phyloP scores from a whole-genome alignment of 768 basidiomycete genomes.

The Kwoniella mangroviensis region DNA sequence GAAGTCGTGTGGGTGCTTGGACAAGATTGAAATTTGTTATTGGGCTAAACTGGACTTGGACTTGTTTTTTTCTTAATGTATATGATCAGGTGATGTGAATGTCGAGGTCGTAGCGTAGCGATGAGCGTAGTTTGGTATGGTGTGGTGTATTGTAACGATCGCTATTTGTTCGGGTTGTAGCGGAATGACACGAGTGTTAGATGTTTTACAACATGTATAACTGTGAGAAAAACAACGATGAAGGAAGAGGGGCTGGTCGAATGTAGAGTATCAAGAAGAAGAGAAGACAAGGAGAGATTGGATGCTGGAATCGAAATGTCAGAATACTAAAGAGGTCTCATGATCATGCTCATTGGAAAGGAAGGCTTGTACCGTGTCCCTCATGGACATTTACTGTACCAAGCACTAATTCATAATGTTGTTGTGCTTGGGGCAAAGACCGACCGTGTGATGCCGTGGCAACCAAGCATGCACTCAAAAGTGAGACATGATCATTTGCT shows the following conservation, averaged over 20 bases:
- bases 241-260: neutral
- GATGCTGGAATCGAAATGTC: neutral
- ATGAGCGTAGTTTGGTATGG: no score
- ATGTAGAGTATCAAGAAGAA: neutral
- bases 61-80: neutral
- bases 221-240: neutral
- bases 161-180: neutral
- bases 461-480: neutral
- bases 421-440: neutral
- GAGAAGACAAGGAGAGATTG: neutral
- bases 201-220: no score
- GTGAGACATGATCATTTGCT: neutral
- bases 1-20: neutral
- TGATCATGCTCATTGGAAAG: neutral
- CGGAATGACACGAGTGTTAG: no score
- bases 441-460: neutral
- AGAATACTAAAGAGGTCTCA: neutral
- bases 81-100: constrained; percentile 1
- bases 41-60: constrained; percentile 10
- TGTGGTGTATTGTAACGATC: no score
- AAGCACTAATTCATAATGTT: neutral
- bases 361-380: neutral
- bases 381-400: no score
- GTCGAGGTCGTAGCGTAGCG: constrained; percentile 1
- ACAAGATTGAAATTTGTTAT: neutral